Evolutionary conservation across 176 grass and related monocot genomes (phyloP), one percentile per base, ranked within the genome.

Genomic region (Canna indica): DNA sequence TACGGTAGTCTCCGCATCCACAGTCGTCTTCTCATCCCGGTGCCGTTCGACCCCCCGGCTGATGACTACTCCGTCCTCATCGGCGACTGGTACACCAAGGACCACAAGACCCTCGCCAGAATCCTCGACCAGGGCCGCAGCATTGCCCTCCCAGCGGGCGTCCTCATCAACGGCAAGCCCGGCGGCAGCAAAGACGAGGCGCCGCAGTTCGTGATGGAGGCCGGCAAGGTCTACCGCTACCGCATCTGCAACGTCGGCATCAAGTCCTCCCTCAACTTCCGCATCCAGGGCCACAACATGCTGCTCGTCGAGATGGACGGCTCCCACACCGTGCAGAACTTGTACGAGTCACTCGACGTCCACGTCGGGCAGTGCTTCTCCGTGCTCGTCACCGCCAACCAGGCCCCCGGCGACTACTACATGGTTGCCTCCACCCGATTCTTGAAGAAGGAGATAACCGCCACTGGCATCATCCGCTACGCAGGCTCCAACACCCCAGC

Each of bases 11-110:
- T 71, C 31, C 47, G 69, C 14, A 47, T 71, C 47, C 18, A 52
- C 47, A 71, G 47, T 30, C 69, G 69, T 5, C 30, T 34, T 4
- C 69, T 71, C 29, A 71, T 71, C 69, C 69, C 69, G 3, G 69
- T 71, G 17, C 69, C 69, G 3, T 71, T 71, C 18, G 69, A 71
- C 29, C 69, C 69, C 30, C 63, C 63, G 20, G 17, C 69, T 18
- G 69, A 52, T 8, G 69, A 71, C 69, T 54, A 53, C 69, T 53
- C 69, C 30, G 47, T 36, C 46, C 29, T 71, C 46, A 34, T 71
- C 47, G 46, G 47, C 9, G 69, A 71, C 31, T 71, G 69, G 69
- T 71, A 53, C 69, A 71, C 18, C 35, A 66, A 66, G 63, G 63
- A 39, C 34, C 63, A 66, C 63, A 66, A 36, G 8, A 24, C 35